These are phyloP conservation scores for Penicillium lagena DNA, from an alignment of 495 filamentous ascomycete species.

Conservation along the genomic window DNA sequence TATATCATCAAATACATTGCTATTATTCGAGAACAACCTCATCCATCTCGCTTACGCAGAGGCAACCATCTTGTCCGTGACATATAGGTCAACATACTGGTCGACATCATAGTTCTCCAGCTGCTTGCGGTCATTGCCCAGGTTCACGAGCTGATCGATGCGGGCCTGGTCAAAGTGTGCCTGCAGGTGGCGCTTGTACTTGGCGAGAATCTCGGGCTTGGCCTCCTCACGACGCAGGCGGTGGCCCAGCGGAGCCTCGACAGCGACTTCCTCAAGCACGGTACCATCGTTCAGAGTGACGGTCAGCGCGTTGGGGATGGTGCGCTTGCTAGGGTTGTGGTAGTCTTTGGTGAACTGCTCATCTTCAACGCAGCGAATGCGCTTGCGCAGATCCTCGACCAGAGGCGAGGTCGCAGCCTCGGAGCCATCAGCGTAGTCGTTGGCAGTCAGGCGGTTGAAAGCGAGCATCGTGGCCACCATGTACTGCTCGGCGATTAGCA, in stretches of 20 bases:
- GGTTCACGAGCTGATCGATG: slow-evolving; percentile 70
- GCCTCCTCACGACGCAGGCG: slow-evolving; percentile 88
- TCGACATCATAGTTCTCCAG: slow-evolving; percentile 81
- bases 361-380: slow-evolving; percentile 94
- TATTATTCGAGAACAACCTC: too few species aligned
- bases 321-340: slow-evolving; percentile 85
- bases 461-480: slow-evolving; percentile 95
- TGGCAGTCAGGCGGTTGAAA: slow-evolving; percentile 84
- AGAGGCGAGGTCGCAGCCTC: slow-evolving; percentile 87
- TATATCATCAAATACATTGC: too few species aligned
- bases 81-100: slow-evolving; percentile 90
- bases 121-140: slow-evolving; percentile 64
- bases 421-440: slow-evolving; percentile 84
- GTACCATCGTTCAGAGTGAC: slow-evolving; percentile 93
- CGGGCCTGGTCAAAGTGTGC: slow-evolving; percentile 71
- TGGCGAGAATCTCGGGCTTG: slow-evolving; percentile 89
- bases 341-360: slow-evolving; percentile 90
- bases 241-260: slow-evolving; percentile 94
- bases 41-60: slow-evolving; percentile 12
- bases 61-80: slow-evolving; percentile 53
- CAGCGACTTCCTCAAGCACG: slow-evolving; percentile 82
- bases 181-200: slow-evolving; percentile 87
- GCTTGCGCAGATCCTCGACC: slow-evolving; percentile 81
- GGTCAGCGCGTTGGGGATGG: slow-evolving; percentile 92
- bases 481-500: slow-evolving; percentile 45